phyloP scores from a whole-genome alignment of 441 rosid genomes.

The Brassica hybrid region DNA sequence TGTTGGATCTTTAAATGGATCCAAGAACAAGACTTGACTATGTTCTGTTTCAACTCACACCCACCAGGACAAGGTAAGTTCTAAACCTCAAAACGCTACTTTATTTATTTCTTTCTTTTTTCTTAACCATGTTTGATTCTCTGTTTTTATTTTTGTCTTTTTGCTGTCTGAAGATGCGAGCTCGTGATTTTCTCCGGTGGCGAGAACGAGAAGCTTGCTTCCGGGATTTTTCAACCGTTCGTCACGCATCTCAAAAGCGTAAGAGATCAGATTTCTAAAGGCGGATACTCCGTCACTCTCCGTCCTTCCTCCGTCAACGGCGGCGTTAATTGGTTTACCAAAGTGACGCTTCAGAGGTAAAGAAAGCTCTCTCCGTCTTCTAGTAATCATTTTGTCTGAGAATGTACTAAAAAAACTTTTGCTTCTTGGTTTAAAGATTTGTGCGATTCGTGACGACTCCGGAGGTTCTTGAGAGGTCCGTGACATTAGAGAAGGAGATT shows the following conservation, averaged over 20 bases:
- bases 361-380: no score
- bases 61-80: conserved; percentile 90
- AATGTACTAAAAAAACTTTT: background rate
- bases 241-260: conserved; percentile 76
- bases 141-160: conserved; percentile 7
- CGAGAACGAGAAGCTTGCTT: conserved; percentile 77
- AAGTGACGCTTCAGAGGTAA: conserved; percentile 87
- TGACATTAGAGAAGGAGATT: conserved; percentile 79
- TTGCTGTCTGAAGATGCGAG: conserved; percentile 67
- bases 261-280: conserved; percentile 84
- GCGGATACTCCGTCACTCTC: conserved; percentile 85
- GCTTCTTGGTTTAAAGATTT: conserved; percentile 53
- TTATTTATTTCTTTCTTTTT: background rate
- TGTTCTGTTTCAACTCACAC: conserved; percentile 93
- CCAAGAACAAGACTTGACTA: conserved; percentile 78
- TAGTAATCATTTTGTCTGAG: no score
- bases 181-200: conserved; percentile 75
- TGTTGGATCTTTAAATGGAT: conserved; percentile 61
- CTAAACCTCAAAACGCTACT: background rate
- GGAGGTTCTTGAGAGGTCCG: conserved; percentile 95
- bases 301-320: conserved; percentile 47
- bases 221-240: conserved; percentile 85
- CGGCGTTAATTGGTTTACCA: conserved; percentile 73
- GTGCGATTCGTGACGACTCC: conserved; percentile 94
- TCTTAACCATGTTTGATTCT: background rate